Base-by-base conservation (phyloP, 306 rosid genomes). In the Cucurbita maxima region DNA sequence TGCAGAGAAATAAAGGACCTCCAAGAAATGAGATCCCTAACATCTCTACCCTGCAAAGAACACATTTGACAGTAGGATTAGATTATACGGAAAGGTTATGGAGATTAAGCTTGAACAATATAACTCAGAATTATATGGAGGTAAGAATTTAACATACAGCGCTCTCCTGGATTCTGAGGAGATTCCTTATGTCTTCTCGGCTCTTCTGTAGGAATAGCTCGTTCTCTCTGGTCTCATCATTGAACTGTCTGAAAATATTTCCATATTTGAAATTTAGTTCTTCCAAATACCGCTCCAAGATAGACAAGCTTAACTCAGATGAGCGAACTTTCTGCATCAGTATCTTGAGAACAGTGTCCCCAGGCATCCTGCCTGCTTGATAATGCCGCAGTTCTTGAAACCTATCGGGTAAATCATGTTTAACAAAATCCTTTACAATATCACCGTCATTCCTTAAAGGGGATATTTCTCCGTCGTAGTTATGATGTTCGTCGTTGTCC, bases 331-430 rank as follows among this genome's bases (percentile, higher is more conserved):
- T 94, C 84, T 94, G 97, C 96, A 87, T 89, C 41, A 94, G 86
- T 76, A 94, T 87, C 80, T 94, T 94, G 50, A 94, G 96, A 86
- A 88, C 96, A 38, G 96, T 85, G 83, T 94, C 98, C 74, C 98
- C 98, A 52, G 98, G 98, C 97, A 94, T 87, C 83, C 98, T 86
- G 76, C 94, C 90, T 71, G 77, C 90, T 83, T 90, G 98, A 74
- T 84, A 87, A 77, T 81, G 94, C 50, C 83, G 97, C 58, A 61
- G 78, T 84, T 94, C 97, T 82, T 84, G 93, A 76, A 84, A 79
- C 22, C 91, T 83, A 79, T 90, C 88, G 70, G 87, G 92, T 78
- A 83, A 76, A 1, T 25, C 37, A 13, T 34, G 60, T 38, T 76
- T 81, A 53, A 56, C 85, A 63, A 74, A 71, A 56, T 86, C 96